Conservation (phyloP, 2,329 filamentous ascomycete species). For the Sordariomycetes sp. region DNA sequence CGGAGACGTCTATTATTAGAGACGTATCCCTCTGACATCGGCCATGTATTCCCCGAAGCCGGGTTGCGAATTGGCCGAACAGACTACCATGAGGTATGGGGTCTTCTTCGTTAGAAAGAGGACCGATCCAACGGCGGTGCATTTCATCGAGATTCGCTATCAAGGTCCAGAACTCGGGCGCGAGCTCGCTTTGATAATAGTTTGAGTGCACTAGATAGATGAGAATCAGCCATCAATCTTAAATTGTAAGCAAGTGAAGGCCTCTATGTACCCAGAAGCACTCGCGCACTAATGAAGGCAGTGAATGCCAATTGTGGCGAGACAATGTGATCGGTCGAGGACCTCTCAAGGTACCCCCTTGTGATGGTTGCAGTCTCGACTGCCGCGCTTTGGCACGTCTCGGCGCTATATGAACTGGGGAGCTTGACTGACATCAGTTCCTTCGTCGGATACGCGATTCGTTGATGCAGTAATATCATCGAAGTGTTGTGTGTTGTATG, state of each 20-base stretch:
- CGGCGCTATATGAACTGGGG: conserved; percentile 34
- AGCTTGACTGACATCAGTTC: conserved; percentile 20
- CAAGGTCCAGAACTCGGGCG: conserved; percentile 19
- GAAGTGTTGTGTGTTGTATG: conserved; percentile 40
- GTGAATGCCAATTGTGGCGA: conserved; percentile 35
- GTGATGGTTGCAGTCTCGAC: conserved; percentile 35
- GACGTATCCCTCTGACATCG: no score
- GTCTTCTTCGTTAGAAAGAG: no score
- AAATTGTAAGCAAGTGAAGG: no score
- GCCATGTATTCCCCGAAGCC: no score
- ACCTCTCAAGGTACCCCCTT: conserved; percentile 31
- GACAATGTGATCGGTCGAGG: conserved; percentile 14
- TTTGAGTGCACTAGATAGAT: conserved; percentile 5
- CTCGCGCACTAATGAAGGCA: conserved; percentile 32
- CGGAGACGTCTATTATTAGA: no score
- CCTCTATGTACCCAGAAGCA: no score
- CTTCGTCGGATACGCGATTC: conserved; percentile 31
- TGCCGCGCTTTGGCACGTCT: conserved; percentile 36
- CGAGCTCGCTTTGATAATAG: no score
- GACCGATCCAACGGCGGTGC: conserved; percentile 16
- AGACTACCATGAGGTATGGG: no score
- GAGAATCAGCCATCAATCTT: no score
- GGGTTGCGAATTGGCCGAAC: no score
- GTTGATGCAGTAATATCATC: conserved; percentile 38
- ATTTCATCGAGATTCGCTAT: conserved; percentile 17